Evolutionary conservation across 2,329 filamentous ascomycete species (phyloP).

Genomic region (Scytalidium lignicola): DNA sequence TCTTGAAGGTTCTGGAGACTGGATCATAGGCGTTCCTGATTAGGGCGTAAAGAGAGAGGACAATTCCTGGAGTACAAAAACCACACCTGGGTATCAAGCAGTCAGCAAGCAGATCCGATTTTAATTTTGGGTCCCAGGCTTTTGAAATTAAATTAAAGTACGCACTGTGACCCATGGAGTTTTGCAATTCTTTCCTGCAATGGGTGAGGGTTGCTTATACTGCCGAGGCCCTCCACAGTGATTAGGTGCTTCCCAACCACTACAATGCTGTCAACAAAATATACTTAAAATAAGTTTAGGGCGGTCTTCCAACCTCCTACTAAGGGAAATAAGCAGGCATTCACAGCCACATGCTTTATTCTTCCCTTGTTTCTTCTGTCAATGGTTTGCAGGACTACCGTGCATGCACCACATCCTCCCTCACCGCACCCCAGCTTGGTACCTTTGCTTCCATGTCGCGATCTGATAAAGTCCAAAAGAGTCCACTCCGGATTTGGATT

Average conservation of each 20-base stretch:
- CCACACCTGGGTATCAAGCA: constrained; percentile 22
- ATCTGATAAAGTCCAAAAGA: constrained; percentile 87
- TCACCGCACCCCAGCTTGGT: constrained; percentile 95
- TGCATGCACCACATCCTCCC: constrained; percentile 92
- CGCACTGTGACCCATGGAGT: constrained; percentile 82
- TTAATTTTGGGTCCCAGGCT: not conserved
- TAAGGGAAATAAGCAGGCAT: constrained; percentile 65
- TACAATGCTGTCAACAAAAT: constrained; percentile 71
- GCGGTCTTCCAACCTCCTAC: constrained; percentile 15
- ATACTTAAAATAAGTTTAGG: not conserved
- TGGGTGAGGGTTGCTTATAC: constrained; percentile 77
- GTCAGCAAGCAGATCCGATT: no score
- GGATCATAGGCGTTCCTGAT: constrained; percentile 77
- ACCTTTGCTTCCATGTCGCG: constrained; percentile 68
- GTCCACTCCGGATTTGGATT: constrained; percentile 89
- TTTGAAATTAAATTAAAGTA: constrained; percentile 21
- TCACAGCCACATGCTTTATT: constrained; percentile 92
- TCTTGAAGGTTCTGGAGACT: constrained; percentile 14
- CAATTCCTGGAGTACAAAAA: constrained; percentile 94
- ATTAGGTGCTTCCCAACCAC: constrained; percentile 96
- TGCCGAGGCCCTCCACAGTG: constrained; percentile 90
- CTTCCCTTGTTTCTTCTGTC: constrained; percentile 63
- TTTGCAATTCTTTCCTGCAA: constrained; percentile 85
- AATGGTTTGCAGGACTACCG: constrained; percentile 78
- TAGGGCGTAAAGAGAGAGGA: constrained; percentile 92